phyloP scores from a whole-genome alignment of 495 filamentous ascomycete species.

The Hamigera avellanea region DNA sequence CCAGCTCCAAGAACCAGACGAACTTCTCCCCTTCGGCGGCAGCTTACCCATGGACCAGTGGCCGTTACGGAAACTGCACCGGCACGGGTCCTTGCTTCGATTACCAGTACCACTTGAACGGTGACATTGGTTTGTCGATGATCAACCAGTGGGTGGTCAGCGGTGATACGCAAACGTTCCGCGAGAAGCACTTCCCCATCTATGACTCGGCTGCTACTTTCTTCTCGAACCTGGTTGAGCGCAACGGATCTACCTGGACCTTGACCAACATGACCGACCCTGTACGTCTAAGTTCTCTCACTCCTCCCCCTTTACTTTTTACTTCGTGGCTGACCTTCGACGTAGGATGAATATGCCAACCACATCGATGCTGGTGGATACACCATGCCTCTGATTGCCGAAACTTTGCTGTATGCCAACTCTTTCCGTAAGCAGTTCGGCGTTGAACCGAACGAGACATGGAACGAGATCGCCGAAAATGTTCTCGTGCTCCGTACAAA shows the following conservation, averaged over 20 bases:
- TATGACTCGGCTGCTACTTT: conserved; percentile 47
- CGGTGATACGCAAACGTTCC: conserved; percentile 45
- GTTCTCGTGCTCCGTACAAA: conserved; percentile 42
- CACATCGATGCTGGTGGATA: conserved; percentile 59
- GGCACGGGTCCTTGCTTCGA: conserved; percentile 56
- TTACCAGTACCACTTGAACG: conserved; percentile 50
- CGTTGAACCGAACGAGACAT: conserved; percentile 36
- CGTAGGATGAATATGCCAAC: conserved; percentile 62
- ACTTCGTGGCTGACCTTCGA: background rate
- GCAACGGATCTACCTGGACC: conserved; percentile 40
- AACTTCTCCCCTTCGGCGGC: conserved; percentile 40
- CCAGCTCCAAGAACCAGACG: conserved; percentile 42
- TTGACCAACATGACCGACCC: conserved; percentile 70
- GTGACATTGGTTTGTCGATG: conserved; percentile 57
- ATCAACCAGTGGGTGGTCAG: conserved; percentile 50
- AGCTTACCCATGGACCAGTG: conserved; percentile 52
- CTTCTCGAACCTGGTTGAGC: conserved; percentile 41
- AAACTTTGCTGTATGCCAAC: conserved; percentile 45
- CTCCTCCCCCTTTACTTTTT: background rate
- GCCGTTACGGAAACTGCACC: conserved; percentile 54
- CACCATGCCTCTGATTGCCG: conserved; percentile 56
- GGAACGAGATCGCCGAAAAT: conserved; percentile 39
- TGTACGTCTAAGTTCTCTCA: conserved; percentile 18
- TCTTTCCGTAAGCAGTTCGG: conserved; percentile 45
- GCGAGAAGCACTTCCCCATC: conserved; percentile 41